Evolutionary conservation across 2,329 filamentous ascomycete species (phyloP), one percentile per base, ranked within the genome.

Genomic region (Alternaria angustiovoidea): DNA sequence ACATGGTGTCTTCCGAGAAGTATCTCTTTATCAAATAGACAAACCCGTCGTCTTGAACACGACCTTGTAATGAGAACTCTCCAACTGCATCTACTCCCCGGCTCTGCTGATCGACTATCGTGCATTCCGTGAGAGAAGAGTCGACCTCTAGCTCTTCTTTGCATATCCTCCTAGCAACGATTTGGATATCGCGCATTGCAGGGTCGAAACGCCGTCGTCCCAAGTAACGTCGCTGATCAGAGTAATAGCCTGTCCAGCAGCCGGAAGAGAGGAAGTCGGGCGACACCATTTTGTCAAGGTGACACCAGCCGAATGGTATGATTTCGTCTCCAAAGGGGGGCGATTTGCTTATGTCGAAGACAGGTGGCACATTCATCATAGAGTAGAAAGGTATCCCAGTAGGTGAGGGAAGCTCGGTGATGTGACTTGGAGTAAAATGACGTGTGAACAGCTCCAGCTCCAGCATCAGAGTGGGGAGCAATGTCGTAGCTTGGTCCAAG

Each of bases 1-100:
- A 73, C 2, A 51, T 46, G 39, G 34, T 51, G 1, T 44, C 46
- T 2, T 22, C 14, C 11, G 24, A 43, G 24, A 62, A 47, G 38
- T 74, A 70, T 16, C 44, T 51, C 46, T 74, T 72, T 3, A 46
- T 39, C 2, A 70, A 12, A 11, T 51, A 46, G 3, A 74, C 65
- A 11, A 51, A 18, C 1, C 71, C 71, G 18, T 69, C 56, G 20
- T 56, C 42, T 22, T 48, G 52, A 9, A 73, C 59, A 1, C 52
- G 53, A 7, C 70, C 70, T 9, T 61, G 34, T 0, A 74, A 43
- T 1, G 44, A 51, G 12, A 73, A 74, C 0, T 61, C 52, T 4
- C 70, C 66, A n/a, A 63, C 14, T 0, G 53, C 11, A 26, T 73
- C 68, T 5, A 54, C 34, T 0, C 70, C 70, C 41, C 51, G 49